Evolutionary conservation across 1,284 basidiomycete species (phyloP), one percentile per base, ranked within the genome.

Genomic region (Cutaneotrichosporon mucoides): DNA sequence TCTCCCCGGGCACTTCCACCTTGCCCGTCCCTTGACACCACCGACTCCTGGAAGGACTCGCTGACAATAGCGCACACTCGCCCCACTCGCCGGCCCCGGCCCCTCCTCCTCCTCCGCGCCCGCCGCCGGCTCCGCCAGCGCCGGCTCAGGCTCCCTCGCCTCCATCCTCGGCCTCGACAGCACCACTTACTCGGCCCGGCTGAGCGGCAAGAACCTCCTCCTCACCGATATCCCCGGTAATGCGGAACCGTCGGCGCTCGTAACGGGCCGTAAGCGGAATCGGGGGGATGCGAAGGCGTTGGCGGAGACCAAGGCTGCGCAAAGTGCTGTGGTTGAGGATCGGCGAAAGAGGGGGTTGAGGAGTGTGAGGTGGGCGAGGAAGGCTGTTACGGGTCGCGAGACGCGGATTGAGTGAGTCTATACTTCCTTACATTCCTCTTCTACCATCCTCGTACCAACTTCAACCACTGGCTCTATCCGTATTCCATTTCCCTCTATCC

Each of bases 191-290:
- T 55, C 61, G 7, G 46, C 68, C 9, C 64, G 72, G 34, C 48
- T 76, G n/a, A 57, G 57, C 8, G 69, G 68, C 55, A 76, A 76
- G 62, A 70, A 65, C 5, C 56, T 73, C 11, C 57, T 71, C 7
- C 66, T 69, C 10, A 52, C 59, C 44, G 57, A 62, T 24, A 33
- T 62, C 34, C 34, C 65, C 7, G 10, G 24, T 10, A 9, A 51
- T 10, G 33, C 50, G 15, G 46, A 24, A 42, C 48, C 13, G 24
- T 24, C 24, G 24, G 24, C 48, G 5, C 64, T 73, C 9, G 68
- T 74, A 1, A 65, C 44, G 12, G 72, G 73, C 0, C 65, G 64
- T 12, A 73, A 73, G 57, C 47, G 62, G 55, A 68, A 74, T 51
- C 44, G 66, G 9, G 73, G 71, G 4, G 63, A 72, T 56, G 55